phyloP scores from a whole-genome alignment of 148 eudicot genomes.

The Spergularia bocconei region DNA sequence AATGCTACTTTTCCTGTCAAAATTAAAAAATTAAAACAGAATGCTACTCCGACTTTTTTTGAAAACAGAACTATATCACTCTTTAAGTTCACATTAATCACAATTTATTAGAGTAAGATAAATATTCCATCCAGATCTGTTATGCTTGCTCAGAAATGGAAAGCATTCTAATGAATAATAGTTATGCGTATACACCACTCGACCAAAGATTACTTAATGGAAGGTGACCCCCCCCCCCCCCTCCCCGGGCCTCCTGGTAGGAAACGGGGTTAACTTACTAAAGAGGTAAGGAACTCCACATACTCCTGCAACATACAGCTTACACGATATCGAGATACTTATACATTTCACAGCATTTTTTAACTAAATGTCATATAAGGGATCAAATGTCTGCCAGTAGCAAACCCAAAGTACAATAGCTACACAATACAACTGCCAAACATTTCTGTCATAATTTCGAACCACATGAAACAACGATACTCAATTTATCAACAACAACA shows the following conservation, averaged over 20 bases:
- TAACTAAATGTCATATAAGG: not conserved
- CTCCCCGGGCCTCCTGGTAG: no score
- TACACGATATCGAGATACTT: no score
- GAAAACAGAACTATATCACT: not conserved
- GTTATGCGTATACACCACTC: not conserved
- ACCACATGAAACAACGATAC: not conserved
- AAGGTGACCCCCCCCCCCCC: not conserved
- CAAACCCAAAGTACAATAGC: not conserved
- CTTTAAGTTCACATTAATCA: not conserved
- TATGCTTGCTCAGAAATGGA: not conserved
- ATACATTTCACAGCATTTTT: not conserved
- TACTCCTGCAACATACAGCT: no score
- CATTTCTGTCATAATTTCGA: not conserved
- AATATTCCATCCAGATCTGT: not conserved
- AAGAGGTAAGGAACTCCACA: not conserved
- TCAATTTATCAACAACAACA: not conserved
- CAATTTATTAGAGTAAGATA: not conserved
- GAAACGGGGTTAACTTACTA: not conserved
- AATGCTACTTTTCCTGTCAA: not conserved
- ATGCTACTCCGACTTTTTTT: not conserved
- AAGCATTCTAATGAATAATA: not conserved
- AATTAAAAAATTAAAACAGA: no score
- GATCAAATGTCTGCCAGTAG: constrained; percentile 6
- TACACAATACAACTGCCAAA: not conserved
- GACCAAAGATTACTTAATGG: not conserved